Evolutionary conservation across 164 flowering plant genomes (phyloP).

Genomic region (Vitis amurensis): DNA sequence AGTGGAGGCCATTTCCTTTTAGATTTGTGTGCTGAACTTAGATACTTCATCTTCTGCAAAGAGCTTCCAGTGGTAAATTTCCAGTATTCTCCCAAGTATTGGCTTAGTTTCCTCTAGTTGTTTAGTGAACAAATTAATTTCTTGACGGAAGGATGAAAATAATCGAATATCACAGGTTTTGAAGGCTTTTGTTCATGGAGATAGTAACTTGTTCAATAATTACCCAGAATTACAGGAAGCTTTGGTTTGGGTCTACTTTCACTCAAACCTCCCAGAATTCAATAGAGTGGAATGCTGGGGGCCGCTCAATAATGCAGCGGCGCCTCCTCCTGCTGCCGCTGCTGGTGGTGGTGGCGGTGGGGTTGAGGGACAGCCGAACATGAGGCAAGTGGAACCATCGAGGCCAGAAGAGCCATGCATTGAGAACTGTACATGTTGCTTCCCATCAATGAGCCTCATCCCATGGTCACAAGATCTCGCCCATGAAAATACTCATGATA

Average conservation of each 20-base stretch:
- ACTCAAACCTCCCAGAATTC: conserved; percentile 81
- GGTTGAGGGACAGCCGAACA: not conserved
- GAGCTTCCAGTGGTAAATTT: conserved; percentile 85
- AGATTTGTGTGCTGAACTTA: conserved; percentile 61
- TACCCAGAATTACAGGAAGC: conserved; percentile 86
- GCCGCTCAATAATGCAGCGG: conserved; percentile 59
- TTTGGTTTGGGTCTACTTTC: conserved; percentile 88
- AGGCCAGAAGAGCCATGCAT: conserved; percentile 35
- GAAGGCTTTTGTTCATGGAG: conserved; percentile 92
- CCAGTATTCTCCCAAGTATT: too few species aligned
- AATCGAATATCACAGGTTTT: conserved; percentile 46
- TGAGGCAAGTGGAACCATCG: too few species aligned
- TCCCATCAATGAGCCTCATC: conserved; percentile 58
- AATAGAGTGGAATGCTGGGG: conserved; percentile 92
- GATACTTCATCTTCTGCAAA: conserved; percentile 90
- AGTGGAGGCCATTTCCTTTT: conserved; percentile 89
- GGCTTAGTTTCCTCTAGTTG: too few species aligned
- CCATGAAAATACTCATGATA: not conserved
- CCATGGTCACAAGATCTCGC: conserved; percentile 47
- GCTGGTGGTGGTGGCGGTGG: conserved; percentile 6
- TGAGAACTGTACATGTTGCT: conserved; percentile 73
- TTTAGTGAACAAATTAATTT: not conserved
- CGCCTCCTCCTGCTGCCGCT: conserved; percentile 18
- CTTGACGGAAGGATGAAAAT: not conserved
- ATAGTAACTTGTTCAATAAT: conserved; percentile 60